Evolutionary conservation across 2,329 filamentous ascomycete species (phyloP), one percentile per base, ranked within the genome.

Genomic region (Stylonectria norvegica): DNA sequence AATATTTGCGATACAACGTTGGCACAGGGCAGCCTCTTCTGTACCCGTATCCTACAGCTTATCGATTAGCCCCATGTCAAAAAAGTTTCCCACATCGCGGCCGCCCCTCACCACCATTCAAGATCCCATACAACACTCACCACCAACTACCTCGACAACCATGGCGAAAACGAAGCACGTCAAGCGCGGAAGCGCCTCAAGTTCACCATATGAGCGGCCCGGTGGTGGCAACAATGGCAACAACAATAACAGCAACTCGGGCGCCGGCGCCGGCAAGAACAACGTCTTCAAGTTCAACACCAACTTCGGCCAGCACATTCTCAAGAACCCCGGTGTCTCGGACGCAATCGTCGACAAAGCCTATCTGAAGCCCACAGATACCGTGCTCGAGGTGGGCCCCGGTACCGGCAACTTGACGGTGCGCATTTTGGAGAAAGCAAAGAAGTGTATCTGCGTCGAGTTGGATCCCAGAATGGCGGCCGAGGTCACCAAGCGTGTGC

Each of bases 211-310:
- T 53, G 69, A 73, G 17, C 64, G 69, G 39, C 61, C 64, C 12
- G 48, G 44, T 27, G 47, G 48, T 10, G 42, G 31, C n/a, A 43
- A 45, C 22, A 45, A 48, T 4, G 39, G 40, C 43, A 45, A 51
- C 36, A 41, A 42, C 33, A 47, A 42, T n/a, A n/a, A n/a, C n/a
- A 19, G 15, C 14, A 7, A 17, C 16, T 18, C 30, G 5, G 17
- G 15, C 15, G 9, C 27, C 14, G 30, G 15, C 40, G 38, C 51
- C n/a, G 52, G 45, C 42, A 72, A 72, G 59, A 89, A 95, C 70
- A 90, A 87, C 57, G 88, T 96, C 66, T 97, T 97, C 79, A 95
- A 94, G 65, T 95, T 96, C 81, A 95, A 95, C 73, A 93, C 86
- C 55, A 74, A 91, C 64, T 79, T 93, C 52, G 89, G 91, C 56